These are phyloP conservation scores for Glebionis coronaria DNA, from an alignment of 129 eudicot species.

Conservation along the genomic window DNA sequence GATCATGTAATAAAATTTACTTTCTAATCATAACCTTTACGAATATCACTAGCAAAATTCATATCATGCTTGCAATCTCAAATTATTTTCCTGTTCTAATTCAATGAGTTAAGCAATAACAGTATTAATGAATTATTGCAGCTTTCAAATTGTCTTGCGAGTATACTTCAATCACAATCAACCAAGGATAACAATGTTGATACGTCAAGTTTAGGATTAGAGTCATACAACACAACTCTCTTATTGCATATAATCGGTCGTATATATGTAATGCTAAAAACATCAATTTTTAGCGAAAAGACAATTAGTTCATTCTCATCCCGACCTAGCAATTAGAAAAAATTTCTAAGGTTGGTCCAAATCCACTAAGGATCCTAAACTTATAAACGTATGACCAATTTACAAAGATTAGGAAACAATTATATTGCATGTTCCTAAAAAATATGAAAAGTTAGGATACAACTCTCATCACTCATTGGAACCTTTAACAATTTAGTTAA, in stretches of 20 bases:
- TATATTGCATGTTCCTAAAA: not conserved
- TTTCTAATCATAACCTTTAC: too few relatives aligned
- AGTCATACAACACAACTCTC: not conserved
- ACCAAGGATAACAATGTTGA: conserved; percentile 6
- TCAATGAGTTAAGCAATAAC: too few relatives aligned
- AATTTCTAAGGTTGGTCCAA: conserved; percentile 2
- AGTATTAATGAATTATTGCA: too few relatives aligned
- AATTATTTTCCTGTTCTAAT: too few relatives aligned
- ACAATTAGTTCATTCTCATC: conserved; percentile 6
- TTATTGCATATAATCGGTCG: conserved; percentile 23
- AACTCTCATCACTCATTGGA: too few relatives aligned
- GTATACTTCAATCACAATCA: not conserved
- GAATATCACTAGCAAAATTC: too few relatives aligned
- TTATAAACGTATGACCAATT: not conserved
- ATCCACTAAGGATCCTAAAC: not conserved
- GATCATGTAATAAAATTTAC: too few relatives aligned
- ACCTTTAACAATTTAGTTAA: not conserved
- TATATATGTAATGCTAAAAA: conserved; percentile 10
- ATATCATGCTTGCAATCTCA: too few relatives aligned
- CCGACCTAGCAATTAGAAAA: not conserved
- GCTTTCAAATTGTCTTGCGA: too few relatives aligned
- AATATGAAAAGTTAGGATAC: not conserved
- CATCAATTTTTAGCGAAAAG: conserved; percentile 12
- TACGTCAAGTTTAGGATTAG: conserved; percentile 16
- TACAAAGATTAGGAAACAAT: not conserved